A percentile compares a stretch with the other conserved stretches of the same genome.
phyloP scores from a whole-genome alignment of 176 grass and related monocot species.

The Musa schizocarpa region DNA sequence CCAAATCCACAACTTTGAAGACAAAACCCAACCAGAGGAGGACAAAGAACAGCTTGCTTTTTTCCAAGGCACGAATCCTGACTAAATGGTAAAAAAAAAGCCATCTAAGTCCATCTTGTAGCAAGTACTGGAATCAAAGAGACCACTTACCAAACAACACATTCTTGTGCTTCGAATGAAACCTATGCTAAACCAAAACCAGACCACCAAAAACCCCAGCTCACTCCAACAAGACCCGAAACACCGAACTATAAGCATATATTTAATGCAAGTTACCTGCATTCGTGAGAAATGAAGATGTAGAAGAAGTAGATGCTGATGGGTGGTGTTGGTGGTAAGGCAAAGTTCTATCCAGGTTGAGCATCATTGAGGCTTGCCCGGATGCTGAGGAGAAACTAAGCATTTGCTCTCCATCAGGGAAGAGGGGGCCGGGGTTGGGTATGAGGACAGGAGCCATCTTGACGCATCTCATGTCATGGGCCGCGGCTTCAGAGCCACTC shows the following conservation, averaged over 20 bases:
- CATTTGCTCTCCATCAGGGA: slow-evolving; percentile 53
- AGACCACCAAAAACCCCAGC: background rate
- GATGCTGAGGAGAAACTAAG: slow-evolving; percentile 43
- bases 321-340: slow-evolving; percentile 13
- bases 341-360: slow-evolving; percentile 24
- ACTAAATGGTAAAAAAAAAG: background rate
- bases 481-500: background rate
- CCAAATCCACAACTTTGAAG: background rate
- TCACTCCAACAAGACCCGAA: background rate
- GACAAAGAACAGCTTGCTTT: background rate
- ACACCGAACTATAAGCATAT: background rate
- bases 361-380: background rate
- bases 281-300: background rate
- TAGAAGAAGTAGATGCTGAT: background rate
- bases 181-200: background rate
- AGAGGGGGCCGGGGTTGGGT: slow-evolving; percentile 21
- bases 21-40: background rate
- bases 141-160: slow-evolving; percentile 2
- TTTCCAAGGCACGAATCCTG: background rate
- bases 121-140: background rate
- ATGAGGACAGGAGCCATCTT: background rate
- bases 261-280: slow-evolving; percentile 9
- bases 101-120: background rate
- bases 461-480: background rate
- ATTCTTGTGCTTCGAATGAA: background rate